Percentiles rank a stretch among this genome's conserved stretches.
phyloP scores from a whole-genome alignment of 78 protist genomes.

The Tieghemostelium lacteum region DNA sequence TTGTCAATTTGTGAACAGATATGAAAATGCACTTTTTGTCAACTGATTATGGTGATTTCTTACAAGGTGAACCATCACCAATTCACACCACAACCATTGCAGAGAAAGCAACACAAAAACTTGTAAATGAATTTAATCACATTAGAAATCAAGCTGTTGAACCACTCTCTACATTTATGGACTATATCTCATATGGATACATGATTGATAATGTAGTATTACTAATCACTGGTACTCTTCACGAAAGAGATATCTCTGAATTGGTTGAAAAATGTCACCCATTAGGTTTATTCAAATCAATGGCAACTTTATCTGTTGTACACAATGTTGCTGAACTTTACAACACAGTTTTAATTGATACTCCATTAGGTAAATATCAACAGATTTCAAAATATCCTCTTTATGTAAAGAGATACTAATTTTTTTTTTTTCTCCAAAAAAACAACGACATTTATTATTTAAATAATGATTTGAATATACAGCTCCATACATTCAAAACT shows the following conservation, averaged over 20 bases:
- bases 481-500: slow-evolving; percentile 84
- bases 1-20: too few species aligned
- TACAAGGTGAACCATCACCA: slow-evolving; percentile 95
- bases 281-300: slow-evolving; percentile 94
- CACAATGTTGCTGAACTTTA: slow-evolving; percentile 93
- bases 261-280: slow-evolving; percentile 97
- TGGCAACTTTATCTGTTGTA: slow-evolving; percentile 89
- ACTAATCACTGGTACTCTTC: slow-evolving; percentile 95
- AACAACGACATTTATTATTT: too few species aligned
- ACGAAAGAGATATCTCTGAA: slow-evolving; percentile 92
- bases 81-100: slow-evolving; percentile 86
- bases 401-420: too few species aligned
- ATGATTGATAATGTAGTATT: slow-evolving; percentile 99
- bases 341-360: slow-evolving; percentile 94
- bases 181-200: slow-evolving; percentile 97
- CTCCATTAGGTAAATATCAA: slow-evolving; percentile 90
- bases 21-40: slow-evolving; percentile 93
- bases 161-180: slow-evolving; percentile 96
- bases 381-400: too few species aligned
- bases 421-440: too few species aligned
- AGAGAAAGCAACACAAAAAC: slow-evolving; percentile 66
- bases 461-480: too few species aligned
- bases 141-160: slow-evolving; percentile 92
- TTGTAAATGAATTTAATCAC: slow-evolving; percentile 90
- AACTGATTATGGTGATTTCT: slow-evolving; percentile 97